phyloP scores from a whole-genome alignment of 192 early-diverging fungal species.

The Kappamyces sp. region DNA sequence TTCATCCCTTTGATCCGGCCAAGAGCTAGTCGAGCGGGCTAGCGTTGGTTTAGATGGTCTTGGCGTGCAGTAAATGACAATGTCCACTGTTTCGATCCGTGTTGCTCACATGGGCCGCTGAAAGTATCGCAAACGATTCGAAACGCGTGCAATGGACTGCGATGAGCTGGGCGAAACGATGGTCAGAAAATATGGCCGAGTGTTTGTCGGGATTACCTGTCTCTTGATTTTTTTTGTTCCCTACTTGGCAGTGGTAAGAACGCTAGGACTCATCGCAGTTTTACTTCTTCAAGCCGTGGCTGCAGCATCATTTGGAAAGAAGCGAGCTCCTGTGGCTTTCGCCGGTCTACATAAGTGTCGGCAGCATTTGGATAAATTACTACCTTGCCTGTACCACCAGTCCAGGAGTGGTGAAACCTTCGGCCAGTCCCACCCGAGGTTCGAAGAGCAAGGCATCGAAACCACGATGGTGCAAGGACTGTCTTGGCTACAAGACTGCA shows the following conservation, averaged over 20 bases:
- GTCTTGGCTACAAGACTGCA: conserved; percentile 40
- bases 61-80: too few species aligned
- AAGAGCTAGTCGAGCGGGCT: not conserved
- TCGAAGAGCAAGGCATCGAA: not conserved
- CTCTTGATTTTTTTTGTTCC: conserved; percentile 10
- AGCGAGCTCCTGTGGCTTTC: conserved; percentile 37
- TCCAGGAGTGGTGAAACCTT: conserved; percentile 71
- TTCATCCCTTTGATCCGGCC: conserved; percentile 60
- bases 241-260: too few species aligned
- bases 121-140: too few species aligned
- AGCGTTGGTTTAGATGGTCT: not conserved
- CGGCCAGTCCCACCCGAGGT: conserved; percentile 19
- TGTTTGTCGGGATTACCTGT: conserved; percentile 13
- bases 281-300: conserved; percentile 42
- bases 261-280: conserved; percentile 11
- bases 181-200: conserved; percentile 11
- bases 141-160: too few species aligned
- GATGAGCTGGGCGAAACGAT: not conserved
- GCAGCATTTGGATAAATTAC: conserved; percentile 84
- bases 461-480: conserved; percentile 39
- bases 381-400: conserved; percentile 65
- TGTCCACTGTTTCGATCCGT: too few species aligned
- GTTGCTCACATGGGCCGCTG: too few species aligned
- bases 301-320: conserved; percentile 21
- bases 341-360: conserved; percentile 73